These are phyloP conservation scores for Naganishia vishniacii DNA, from an alignment of 768 basidiomycete species.

Conservation along the genomic window DNA sequence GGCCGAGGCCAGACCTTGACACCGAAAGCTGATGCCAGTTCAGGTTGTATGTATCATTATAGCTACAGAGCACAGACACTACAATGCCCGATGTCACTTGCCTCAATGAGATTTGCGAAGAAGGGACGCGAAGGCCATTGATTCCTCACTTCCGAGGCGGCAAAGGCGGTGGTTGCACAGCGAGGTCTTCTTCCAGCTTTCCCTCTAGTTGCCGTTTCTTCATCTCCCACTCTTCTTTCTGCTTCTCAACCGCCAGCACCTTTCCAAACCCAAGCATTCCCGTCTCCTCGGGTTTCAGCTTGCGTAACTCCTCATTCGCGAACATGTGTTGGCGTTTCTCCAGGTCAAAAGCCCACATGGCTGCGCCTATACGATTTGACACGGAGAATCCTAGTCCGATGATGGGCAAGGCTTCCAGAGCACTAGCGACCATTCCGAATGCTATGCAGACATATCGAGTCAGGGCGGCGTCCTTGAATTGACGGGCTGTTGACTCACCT, in stretches of 20 bases:
- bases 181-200: not conserved
- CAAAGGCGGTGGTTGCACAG: conserved; percentile 4
- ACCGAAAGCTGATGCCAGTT: no score
- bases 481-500: conserved; percentile 49
- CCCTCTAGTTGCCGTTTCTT: not conserved
- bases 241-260: conserved; percentile 10
- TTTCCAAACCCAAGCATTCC: conserved; percentile 7
- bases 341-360: conserved; percentile 65
- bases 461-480: not conserved
- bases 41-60: no score
- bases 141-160: not conserved
- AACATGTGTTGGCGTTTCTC: conserved; percentile 53
- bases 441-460: conserved; percentile 50
- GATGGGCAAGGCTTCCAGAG: conserved; percentile 75
- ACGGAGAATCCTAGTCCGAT: conserved; percentile 74
- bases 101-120: no score
- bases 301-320: conserved; percentile 46
- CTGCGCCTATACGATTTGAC: conserved; percentile 82
- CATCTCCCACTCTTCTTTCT: conserved; percentile 7
- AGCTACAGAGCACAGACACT: no score
- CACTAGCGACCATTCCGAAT: conserved; percentile 77
- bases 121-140: not conserved
- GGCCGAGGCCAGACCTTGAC: no score
- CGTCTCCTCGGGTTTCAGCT: conserved; percentile 37
- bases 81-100: no score